These are phyloP conservation scores for Coemansia sp. DNA, from an alignment of 192 early-diverging fungal species.

Conservation along the genomic window DNA sequence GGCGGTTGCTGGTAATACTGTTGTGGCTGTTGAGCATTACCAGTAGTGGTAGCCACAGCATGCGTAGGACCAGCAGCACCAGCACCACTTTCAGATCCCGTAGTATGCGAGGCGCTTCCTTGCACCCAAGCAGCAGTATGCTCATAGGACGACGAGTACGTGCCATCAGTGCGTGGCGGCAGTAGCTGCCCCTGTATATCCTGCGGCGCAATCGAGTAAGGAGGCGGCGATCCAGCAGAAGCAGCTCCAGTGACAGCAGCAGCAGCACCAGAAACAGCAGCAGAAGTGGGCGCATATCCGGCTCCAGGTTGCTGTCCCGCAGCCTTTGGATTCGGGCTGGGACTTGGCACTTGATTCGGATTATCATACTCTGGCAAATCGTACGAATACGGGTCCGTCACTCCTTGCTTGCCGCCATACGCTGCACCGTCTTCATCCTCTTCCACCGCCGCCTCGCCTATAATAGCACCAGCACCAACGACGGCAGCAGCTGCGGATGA, in stretches of 20 bases:
- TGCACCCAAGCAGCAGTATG: conserved; percentile 54
- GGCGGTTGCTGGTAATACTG: no score
- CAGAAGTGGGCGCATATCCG: background rate
- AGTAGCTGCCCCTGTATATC: background rate
- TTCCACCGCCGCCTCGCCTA: background rate
- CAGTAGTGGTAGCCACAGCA: no score
- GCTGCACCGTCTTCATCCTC: background rate
- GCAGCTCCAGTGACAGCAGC: background rate
- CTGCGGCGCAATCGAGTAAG: conserved; percentile 27
- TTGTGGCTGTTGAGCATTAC: no score
- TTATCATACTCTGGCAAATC: conserved; percentile 41
- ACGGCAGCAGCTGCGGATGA: background rate
- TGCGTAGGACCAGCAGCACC: no score
- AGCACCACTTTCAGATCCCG: conserved; percentile 31
- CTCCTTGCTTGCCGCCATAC: background rate
- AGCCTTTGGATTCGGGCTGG: background rate
- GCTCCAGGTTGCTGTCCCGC: background rate
- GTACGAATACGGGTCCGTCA: conserved; percentile 37
- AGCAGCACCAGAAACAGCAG: no score
- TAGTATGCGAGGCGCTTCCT: conserved; percentile 35
- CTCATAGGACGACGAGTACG: conserved; percentile 56
- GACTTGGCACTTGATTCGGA: background rate
- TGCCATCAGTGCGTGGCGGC: conserved; percentile 44
- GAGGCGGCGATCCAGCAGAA: conserved; percentile 24
- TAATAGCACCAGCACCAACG: background rate